Conservation (phyloP, 345 rosid species). For the Citrus glauca region DNA sequence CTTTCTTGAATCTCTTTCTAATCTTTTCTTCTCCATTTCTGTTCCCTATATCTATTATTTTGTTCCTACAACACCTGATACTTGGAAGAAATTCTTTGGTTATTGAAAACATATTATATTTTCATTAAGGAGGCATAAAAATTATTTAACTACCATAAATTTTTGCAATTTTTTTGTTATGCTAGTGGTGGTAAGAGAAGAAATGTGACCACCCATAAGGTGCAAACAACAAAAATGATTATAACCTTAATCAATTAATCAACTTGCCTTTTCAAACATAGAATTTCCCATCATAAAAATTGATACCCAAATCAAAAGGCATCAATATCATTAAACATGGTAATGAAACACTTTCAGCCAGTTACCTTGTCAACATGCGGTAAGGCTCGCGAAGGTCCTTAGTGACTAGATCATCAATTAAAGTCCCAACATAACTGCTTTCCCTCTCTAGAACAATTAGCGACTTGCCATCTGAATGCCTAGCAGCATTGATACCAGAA, state of each 20-base stretch:
- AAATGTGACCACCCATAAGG: not conserved
- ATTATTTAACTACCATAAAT: too few relatives aligned
- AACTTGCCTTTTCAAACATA: conserved; percentile 5
- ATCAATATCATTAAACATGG: not conserved
- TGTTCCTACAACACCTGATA: not conserved
- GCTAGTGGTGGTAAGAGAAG: not conserved
- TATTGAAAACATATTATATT: not conserved
- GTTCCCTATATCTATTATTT: not conserved
- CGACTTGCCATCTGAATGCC: conserved; percentile 73
- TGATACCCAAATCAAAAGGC: not conserved
- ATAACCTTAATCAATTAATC: not conserved
- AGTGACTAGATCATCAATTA: conserved; percentile 91
- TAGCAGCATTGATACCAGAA: conserved; percentile 95
- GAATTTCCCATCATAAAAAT: not conserved
- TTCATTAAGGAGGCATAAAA: not conserved
- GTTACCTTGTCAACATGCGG: conserved; percentile 91
- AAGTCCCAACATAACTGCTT: conserved; percentile 90
- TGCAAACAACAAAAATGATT: not conserved
- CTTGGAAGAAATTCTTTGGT: not conserved
- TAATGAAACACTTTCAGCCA: not conserved
- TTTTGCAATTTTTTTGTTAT: not conserved
- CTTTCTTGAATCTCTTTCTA: not conserved
- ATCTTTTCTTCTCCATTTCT: not conserved
- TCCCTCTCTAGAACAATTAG: conserved; percentile 93
- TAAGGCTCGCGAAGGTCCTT: conserved; percentile 98